Evolutionary conservation across 192 early-diverging fungal species (phyloP), one percentile per base, ranked within the genome.

Genomic region (Backusella tarrabulga): DNA sequence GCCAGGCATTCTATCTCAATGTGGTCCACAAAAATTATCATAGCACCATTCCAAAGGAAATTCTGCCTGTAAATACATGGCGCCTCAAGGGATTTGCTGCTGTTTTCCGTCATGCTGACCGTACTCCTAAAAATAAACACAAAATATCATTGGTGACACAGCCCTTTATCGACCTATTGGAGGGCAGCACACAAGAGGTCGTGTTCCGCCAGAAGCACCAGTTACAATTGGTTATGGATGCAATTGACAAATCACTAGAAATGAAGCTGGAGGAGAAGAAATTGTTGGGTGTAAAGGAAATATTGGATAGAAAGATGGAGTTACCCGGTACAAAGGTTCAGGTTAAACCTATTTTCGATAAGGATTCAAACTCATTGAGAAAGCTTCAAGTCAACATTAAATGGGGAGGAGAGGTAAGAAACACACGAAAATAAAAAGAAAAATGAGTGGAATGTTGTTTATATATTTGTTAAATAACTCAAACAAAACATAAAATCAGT

Each of bases 41-140:
- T 34, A 21, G 21, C 4, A 44, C 26, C 17, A 72, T 72, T 29
- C 71, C 71, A 15, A 41, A 44, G 12, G 91, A 91, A 23, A 81
- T 89, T 0, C 88, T 88, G 38, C 90, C 92, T 35, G 94, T 94
- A 78, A 92, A 90, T 74, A 92, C 93, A 34, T 99, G 97, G 97
- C 85, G 89, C 60, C 86, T 99, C 42, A 99, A 99, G 85, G 95
- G 92, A 6, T 98, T 98, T 79, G 80, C 98, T 14, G 94, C 92
- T 3, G 97, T 99, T 2, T 92, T 98, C 73, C 90, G 97, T 66
- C 97, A 99, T 83, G 97, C 92, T 35, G 97, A 99, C 78, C 86
- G 97, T 26, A 99, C 97, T 15, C 97, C 97, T 68, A 99, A 99
- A 86, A 96, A 98, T 80, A 99, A 99, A 86, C 88, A 94, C 81